These are phyloP conservation scores for Pseudocercospora cruenta DNA, from an alignment of 2,329 filamentous ascomycete species.

Conservation along the genomic window DNA sequence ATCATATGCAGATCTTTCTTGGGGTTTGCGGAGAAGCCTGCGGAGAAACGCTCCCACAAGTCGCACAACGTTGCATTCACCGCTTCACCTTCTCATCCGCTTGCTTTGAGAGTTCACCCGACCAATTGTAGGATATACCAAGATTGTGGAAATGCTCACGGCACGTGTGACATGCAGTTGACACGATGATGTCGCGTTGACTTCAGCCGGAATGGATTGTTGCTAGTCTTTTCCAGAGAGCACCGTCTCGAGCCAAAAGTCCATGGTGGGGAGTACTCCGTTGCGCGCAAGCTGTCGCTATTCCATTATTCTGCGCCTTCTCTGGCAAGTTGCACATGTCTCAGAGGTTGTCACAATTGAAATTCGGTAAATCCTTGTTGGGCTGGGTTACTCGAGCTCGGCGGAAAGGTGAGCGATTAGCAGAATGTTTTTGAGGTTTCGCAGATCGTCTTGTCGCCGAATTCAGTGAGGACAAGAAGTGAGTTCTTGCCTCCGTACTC, in stretches of 20 bases:
- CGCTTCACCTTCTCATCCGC: neutral
- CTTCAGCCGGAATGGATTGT: neutral
- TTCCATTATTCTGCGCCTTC: no score
- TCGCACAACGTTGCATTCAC: neutral
- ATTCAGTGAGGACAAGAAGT: no score
- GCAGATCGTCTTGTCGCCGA: no score
- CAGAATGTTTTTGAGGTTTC: no score
- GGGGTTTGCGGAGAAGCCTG: constrained; percentile 6
- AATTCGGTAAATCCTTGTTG: no score
- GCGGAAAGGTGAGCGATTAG: no score
- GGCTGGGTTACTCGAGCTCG: no score
- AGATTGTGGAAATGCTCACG: neutral
- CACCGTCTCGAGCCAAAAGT: neutral
- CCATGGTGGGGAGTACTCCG: neutral
- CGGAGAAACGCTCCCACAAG: neutral
- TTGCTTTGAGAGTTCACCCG: neutral
- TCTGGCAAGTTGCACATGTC: no score
- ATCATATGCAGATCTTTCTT: constrained; percentile 3
- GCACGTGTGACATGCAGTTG: neutral
- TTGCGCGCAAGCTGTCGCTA: no score
- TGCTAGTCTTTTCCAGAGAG: neutral
- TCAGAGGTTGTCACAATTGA: no score
- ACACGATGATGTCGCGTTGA: neutral
- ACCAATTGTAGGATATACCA: neutral
- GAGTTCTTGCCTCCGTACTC: no score